Evolutionary conservation across 192 early-diverging fungal genomes (phyloP).

Genomic region (Rhizophagus prolifer): DNA sequence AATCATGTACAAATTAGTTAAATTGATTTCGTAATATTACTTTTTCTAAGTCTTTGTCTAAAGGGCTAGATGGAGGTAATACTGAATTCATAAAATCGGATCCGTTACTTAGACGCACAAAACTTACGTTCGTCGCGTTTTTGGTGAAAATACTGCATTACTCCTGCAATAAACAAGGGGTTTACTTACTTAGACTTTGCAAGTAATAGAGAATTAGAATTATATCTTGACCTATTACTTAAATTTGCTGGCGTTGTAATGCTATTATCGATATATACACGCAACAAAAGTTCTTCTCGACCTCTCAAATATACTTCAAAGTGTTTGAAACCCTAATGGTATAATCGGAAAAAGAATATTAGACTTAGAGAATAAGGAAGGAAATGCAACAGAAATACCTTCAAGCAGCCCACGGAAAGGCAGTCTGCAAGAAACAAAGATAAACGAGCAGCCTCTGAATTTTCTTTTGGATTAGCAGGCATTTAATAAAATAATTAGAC

Average conservation of each 20-base stretch:
- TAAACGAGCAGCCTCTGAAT: constrained; percentile 50
- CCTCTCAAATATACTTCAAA: constrained; percentile 67
- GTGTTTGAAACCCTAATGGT: constrained; percentile 61
- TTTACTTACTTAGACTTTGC: constrained; percentile 47
- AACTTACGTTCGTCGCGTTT: constrained; percentile 23
- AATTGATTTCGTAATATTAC: background rate
- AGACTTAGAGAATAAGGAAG: background rate
- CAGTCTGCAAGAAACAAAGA: constrained; percentile 65
- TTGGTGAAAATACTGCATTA: constrained; percentile 30
- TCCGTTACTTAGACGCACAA: constrained; percentile 10
- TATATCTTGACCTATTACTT: constrained; percentile 31
- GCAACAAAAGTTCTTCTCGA: constrained; percentile 66
- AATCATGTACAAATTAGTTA: background rate
- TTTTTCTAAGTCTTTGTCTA: constrained; percentile 42
- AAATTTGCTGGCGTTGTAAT: constrained; percentile 22
- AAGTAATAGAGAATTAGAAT: constrained; percentile 48
- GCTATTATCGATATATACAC: constrained; percentile 53
- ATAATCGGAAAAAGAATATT: background rate
- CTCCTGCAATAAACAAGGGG: constrained; percentile 28
- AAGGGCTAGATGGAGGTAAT: constrained; percentile 37
- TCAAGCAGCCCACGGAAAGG: constrained; percentile 63
- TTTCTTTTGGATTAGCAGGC: constrained; percentile 6
- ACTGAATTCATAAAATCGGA: background rate
- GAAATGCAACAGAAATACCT: constrained; percentile 35
- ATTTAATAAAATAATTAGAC: background rate